Evolutionary conservation across 768 basidiomycete species (phyloP), one percentile per base, ranked within the genome.

Genomic region (Cyclocybe cylindracea): DNA sequence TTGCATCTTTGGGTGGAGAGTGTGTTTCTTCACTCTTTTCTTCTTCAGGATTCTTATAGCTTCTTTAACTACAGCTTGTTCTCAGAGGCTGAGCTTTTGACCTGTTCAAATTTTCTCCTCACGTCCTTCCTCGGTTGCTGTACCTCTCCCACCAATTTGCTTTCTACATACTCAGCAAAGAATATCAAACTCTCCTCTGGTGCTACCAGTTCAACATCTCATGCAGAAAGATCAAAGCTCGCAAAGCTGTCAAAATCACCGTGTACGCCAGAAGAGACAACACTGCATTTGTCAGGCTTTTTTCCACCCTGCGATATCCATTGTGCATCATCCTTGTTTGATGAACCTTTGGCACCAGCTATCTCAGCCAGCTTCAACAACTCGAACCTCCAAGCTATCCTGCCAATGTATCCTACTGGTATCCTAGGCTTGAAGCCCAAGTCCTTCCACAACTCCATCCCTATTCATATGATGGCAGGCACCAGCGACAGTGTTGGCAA

Each of bases 341-440:
- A 93, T 62, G 89, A 87, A 58, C 89, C 90, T 0, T 75, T 94
- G 18, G 84, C 87, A 1, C 84, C 79, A 0, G 91, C 93, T 0
- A 80, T 95, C 51, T 64, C 82, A 1, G 83, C 79, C 1, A 80
- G 79, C 8, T 74, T 93, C 32, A 82, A 82, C 34, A 73, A 80
- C 48, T 66, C 75, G 61, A 71, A 14, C 65, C 69, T 32, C 71
- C 63, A 55, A 11, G 48, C 74, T 0, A 77, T 83, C 32, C 76
- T 94, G 1, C 93, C 93, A 0, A 90, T 91, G 83, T 76, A 87
- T 34, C 92, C 91, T 0, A 94, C 94, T 56, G 91, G 90, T 13
- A 64, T 63, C 4, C 68, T 74, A 1, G 67, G 73, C 10, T 58
- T 70, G 6, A 61, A 51, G 4, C 71, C 73, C 3, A 70, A 72